Base-by-base conservation (phyloP, 2,329 filamentous ascomycete species). In the Trichoderma sp. region DNA sequence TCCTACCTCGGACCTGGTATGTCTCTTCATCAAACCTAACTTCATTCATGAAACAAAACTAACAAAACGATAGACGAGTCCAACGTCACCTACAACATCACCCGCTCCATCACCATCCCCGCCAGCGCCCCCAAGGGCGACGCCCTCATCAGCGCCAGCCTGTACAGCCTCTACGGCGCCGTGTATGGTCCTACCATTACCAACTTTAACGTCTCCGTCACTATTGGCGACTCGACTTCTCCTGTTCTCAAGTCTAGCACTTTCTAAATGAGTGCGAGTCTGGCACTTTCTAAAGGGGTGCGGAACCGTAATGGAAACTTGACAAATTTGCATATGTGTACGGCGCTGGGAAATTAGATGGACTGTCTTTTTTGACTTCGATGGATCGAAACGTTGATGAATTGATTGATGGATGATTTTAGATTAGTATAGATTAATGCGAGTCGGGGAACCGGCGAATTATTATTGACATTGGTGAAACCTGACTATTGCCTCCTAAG, bases 1-100 rank as follows among this genome's bases (percentile, higher is more conserved):
- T 74, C 77, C 61, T 82, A 82, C 73, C 79, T 85, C 1, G 83
- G 83, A 24, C 80, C 80, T 26, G 73, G 79, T 81, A 73, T 64
- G 76, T 51, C 47, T 66, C 53, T 34, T n/a, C 6, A 39, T 30
- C 18, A 36, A 4, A 36, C 5, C 12, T 6, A 15, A 12, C 15
- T 39, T 43, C n/a, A 43, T n/a, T 18, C 39, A 43, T 32, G 11
- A 11, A 32, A 32, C 9, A 26, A 36, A 6, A 14, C 39, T 58
- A 71, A 64, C 14, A 32, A 5, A 9, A 66, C 36, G 30, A 5
- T 15, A 69, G 76, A 66, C 7, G 69, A 76, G 69, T 81, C 79
- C 30, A 80, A 81, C 73, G 64, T 73, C 24, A 7, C 73, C 2
- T 24, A 70, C 5, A 76, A 77, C 74, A 76, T 79, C 72, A 78